Base-by-base conservation (phyloP, 495 filamentous ascomycete species). In the Penicillium riverlandense region DNA sequence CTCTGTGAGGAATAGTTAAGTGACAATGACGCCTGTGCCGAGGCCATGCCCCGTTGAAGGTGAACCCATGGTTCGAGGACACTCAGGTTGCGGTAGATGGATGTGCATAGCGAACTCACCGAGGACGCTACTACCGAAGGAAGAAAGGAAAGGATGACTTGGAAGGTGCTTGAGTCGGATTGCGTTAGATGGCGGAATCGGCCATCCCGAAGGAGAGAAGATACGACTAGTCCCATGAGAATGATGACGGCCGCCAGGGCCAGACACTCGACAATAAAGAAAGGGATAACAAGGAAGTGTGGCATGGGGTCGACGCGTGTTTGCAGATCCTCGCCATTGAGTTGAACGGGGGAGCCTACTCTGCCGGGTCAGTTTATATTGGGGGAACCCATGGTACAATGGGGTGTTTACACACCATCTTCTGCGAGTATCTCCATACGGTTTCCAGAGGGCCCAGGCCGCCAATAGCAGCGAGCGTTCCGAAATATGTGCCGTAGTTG, bases 31-130 rank as follows among this genome's bases (percentile, higher is more conserved):
- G 48, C 41, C 7, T 46, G 45, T 8, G 59, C 59, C 1, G 49
- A 41, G 0, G 61, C 66, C 49, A 61, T 59, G 9, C 66, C 66
- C 7, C 66, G 54, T 38, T 70, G 66, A n/a, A 70, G 56, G 37
- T 70, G 66, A 10, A 70, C 66, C 66, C 66, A 70, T 7, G 66
- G 66, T 47, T 70, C 66, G 10, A 70, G 53, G n/a, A 70, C 57
- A 16, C 59, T 65, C 16, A 70, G 45, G 32, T 70, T 67, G 1
- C 66, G 62, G 28, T 67, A 59, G 30, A 70, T 70, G 0, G 66
- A 70, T 6, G 57, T 65, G 41, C 64, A 70, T 8, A 70, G 45
- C 4, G 66, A 50, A 8, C 59, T 58, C 2, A 70, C 64, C 2
- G 59, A 54, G 0, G 66, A 67, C 1, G 66, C 66, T 1, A 70